phyloP scores from a whole-genome alignment of 495 filamentous ascomycete genomes.

The Thermochaetoides thermophila region DNA sequence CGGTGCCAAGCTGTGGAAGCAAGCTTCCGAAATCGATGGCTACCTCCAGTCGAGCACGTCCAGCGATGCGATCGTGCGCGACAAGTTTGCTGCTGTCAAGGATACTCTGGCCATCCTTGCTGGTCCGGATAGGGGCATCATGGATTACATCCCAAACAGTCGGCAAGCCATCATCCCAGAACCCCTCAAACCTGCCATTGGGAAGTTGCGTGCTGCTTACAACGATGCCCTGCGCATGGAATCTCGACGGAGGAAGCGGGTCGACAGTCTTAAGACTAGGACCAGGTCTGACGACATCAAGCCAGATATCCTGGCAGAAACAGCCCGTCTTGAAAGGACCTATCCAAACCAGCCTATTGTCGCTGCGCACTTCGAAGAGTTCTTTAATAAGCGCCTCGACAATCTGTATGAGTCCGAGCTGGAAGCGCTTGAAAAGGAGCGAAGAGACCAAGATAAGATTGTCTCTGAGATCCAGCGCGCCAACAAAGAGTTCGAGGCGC shows the following conservation, averaged over 20 bases:
- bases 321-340: constrained; percentile 69
- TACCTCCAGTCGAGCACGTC: constrained; percentile 76
- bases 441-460: constrained; percentile 60
- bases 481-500: constrained; percentile 59
- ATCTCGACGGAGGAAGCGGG: constrained; percentile 56
- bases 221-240: constrained; percentile 76
- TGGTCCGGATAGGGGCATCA: constrained; percentile 62
- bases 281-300: constrained; percentile 82
- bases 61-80: constrained; percentile 66
- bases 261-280: constrained; percentile 61
- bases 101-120: constrained; percentile 57
- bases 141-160: constrained; percentile 80
- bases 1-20: constrained; percentile 58
- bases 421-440: constrained; percentile 53
- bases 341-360: constrained; percentile 73
- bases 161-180: constrained; percentile 63
- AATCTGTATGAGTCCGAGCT: constrained; percentile 63
- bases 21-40: constrained; percentile 65
- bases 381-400: constrained; percentile 70
- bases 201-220: constrained; percentile 54
- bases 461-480: constrained; percentile 50
- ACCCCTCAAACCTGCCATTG: constrained; percentile 62
- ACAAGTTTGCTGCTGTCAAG: constrained; percentile 65
- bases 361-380: constrained; percentile 72
- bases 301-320: constrained; percentile 62